phyloP scores from a whole-genome alignment of 192 early-diverging fungal species.

The Entomortierella parvispora region DNA sequence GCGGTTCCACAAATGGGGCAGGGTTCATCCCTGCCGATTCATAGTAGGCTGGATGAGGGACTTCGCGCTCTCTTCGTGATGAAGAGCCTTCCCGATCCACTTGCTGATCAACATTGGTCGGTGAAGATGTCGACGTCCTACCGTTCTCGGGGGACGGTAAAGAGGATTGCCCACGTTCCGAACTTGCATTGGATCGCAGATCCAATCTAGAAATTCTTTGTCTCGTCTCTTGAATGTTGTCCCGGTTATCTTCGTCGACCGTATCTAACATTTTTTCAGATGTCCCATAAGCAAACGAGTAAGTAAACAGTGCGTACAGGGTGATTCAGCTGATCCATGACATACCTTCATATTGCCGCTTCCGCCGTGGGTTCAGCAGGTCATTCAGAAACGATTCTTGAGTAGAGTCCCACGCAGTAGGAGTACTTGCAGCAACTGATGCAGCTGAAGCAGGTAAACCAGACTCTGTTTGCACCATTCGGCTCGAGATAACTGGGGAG shows the following conservation, averaged over 20 bases:
- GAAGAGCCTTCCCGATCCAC: too few relatives aligned
- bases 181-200: constrained; percentile 33
- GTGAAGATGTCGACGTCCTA: too few relatives aligned
- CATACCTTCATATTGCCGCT: constrained; percentile 45
- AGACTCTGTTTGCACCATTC: constrained; percentile 28
- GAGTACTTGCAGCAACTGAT: not conserved
- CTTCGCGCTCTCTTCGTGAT: too few relatives aligned
- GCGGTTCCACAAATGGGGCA: too few relatives aligned
- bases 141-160: constrained; percentile 19
- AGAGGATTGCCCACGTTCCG: constrained; percentile 28
- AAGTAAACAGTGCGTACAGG: too few relatives aligned
- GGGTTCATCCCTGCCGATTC: too few relatives aligned
- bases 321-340: too few relatives aligned
- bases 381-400: constrained; percentile 25
- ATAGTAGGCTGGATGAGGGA: too few relatives aligned
- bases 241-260: constrained; percentile 23
- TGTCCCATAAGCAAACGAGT: not conserved
- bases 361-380: constrained; percentile 34
- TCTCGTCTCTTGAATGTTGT: constrained; percentile 32
- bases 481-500: constrained; percentile 21
- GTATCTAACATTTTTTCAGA: constrained; percentile 19
- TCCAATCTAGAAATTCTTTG: constrained; percentile 42
- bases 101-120: too few relatives aligned
- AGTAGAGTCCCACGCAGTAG: constrained; percentile 4
- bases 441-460: not conserved